Conservation (phyloP, 352 stramenopile genomes). For the Peronospora destructor region DNA sequence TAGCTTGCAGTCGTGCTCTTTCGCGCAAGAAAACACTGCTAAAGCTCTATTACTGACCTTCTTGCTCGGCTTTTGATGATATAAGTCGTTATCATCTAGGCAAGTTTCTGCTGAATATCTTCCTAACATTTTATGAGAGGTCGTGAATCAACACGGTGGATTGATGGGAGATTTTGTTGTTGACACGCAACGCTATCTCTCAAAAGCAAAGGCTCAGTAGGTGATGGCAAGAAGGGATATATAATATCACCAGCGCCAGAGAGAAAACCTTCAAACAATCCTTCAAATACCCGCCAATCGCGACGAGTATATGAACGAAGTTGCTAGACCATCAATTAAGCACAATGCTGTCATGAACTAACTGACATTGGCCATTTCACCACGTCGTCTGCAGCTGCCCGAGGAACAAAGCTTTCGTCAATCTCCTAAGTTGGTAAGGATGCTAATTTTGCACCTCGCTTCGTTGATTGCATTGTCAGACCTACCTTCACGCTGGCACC, state of each 20-base stretch:
- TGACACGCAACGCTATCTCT: conserved; percentile 56
- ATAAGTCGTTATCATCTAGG: too few relatives aligned
- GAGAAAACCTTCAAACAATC: conserved; percentile 6
- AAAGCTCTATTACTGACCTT: too few relatives aligned
- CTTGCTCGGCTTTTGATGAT: too few relatives aligned
- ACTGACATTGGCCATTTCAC: conserved; percentile 11
- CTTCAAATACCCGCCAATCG: conserved; percentile 20
- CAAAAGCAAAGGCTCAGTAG: conserved; percentile 70
- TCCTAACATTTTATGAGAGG: conserved; percentile 1
- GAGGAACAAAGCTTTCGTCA: conserved; percentile 10
- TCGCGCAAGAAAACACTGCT: conserved; percentile 48
- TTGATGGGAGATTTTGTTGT: conserved; percentile 85
- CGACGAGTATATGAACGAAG: conserved; percentile 12
- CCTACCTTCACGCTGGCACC: conserved; percentile 1
- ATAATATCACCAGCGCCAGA: conserved; percentile 41
- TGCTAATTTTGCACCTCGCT: conserved; percentile 6
- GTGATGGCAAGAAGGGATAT: conserved; percentile 69
- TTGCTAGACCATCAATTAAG: conserved; percentile 7
- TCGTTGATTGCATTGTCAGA: conserved; percentile 4
- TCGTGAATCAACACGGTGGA: conserved; percentile 64
- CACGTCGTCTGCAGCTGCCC: neutral
- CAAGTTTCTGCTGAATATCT: conserved; percentile 82
- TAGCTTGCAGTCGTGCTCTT: conserved; percentile 48
- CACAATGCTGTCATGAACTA: conserved; percentile 19
- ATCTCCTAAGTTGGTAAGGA: conserved; percentile 17